These are phyloP conservation scores for Thielaviopsis musarum DNA, from an alignment of 2,329 filamentous ascomycete species.

Conservation along the genomic window DNA sequence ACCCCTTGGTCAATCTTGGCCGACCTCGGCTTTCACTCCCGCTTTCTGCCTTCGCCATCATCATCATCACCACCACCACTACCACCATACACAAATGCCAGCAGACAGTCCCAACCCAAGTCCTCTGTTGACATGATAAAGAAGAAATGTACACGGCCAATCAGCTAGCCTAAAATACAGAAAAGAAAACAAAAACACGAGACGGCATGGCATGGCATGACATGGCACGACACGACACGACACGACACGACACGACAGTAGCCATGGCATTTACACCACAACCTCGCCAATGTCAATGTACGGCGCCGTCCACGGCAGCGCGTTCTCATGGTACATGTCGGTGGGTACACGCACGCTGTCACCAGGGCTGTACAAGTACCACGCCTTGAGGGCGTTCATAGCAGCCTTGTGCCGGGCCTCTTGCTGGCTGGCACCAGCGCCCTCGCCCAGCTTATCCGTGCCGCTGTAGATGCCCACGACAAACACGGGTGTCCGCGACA, in stretches of 20 bases:
- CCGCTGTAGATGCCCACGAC: conserved; percentile 91
- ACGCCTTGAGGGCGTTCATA: conserved; percentile 74
- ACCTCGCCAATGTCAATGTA: conserved; percentile 58
- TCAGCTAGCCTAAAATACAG: conserved; percentile 4
- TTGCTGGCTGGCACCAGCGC: conserved; percentile 59
- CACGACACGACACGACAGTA: neutral
- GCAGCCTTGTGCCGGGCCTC: conserved; percentile 64
- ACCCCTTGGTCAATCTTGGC: neutral
- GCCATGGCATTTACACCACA: conserved; percentile 24
- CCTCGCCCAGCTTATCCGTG: conserved; percentile 80
- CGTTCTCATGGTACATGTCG: conserved; percentile 46
- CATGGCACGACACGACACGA: neutral
- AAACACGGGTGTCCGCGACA: conserved; percentile 73
- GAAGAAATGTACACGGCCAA: conserved; percentile 11
- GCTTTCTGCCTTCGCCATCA: neutral
- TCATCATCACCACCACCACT: neutral
- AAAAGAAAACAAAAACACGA: neutral
- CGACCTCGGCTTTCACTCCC: neutral
- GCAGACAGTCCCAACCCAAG: neutral
- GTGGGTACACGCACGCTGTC: conserved; percentile 48
- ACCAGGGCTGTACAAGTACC: conserved; percentile 87
- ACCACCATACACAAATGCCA: neutral
- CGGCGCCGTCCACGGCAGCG: conserved; percentile 47
- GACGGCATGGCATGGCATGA: neutral
- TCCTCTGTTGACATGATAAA: neutral